These are phyloP conservation scores for Penicillium sp. DNA, from an alignment of 2,329 filamentous ascomycete species.

Conservation along the genomic window DNA sequence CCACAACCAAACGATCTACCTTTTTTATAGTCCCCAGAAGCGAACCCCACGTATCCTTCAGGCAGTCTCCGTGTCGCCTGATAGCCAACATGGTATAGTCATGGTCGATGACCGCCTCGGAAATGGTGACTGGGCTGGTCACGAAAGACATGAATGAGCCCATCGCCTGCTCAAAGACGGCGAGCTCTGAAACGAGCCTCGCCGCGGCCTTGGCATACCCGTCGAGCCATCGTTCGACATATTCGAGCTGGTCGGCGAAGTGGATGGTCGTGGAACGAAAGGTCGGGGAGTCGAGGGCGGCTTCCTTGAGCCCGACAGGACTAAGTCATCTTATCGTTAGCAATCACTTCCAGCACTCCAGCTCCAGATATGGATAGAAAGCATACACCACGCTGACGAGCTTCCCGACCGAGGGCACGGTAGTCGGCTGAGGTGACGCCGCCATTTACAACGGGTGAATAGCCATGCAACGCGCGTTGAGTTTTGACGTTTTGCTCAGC, in stretches of 20 bases:
- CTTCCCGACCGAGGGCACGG: conserved; percentile 39
- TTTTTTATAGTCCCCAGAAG: conserved; percentile 70
- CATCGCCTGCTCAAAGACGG: conserved; percentile 73
- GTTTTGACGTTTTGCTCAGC: not conserved
- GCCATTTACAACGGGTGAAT: conserved; percentile 22
- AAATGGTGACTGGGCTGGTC: conserved; percentile 67
- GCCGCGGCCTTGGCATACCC: conserved; percentile 61
- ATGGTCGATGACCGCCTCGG: conserved; percentile 84
- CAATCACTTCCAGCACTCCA: not conserved
- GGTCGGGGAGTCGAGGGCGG: conserved; percentile 90
- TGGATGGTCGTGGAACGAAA: conserved; percentile 84
- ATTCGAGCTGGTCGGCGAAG: conserved; percentile 87
- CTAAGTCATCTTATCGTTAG: conserved; percentile 32
- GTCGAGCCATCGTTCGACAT: conserved; percentile 88
- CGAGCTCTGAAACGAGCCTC: conserved; percentile 62
- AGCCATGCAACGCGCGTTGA: conserved; percentile 9
- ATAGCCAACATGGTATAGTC: conserved; percentile 90
- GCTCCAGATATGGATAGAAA: not conserved
- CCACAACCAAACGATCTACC: conserved; percentile 71
- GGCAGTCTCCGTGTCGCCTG: conserved; percentile 77
- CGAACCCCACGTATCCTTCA: conserved; percentile 81
- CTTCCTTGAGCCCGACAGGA: conserved; percentile 88
- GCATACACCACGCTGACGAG: conserved; percentile 46
- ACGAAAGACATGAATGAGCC: conserved; percentile 72
- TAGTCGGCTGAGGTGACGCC: conserved; percentile 31